Evolutionary conservation across 2,329 filamentous ascomycete genomes (phyloP), one percentile per base, ranked within the genome.

Genomic region (Cercospora zeina): DNA sequence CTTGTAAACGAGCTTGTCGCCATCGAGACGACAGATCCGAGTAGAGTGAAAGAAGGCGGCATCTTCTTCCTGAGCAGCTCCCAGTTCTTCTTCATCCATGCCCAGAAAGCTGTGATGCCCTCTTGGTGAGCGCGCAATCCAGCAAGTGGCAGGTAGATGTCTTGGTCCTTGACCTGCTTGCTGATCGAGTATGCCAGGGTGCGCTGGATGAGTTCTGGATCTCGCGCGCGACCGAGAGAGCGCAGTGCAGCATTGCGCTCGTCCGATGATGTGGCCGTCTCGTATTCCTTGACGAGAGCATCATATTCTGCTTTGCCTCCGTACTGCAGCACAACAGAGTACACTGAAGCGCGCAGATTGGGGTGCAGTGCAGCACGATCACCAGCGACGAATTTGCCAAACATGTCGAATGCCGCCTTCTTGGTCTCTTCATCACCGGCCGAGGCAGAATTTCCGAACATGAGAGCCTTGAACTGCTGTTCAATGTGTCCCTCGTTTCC

Each of bases 201-300:
- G 65, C 86, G 86, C 80, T 95, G 81, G 75, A 97, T 93, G 54
- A 97, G 85, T 67, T 88, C 86, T 1, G 90, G 87, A 61, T 89
- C 83, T 73, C 88, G 88, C 51, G 91, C 87, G 55, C 91, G 87
- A 55, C 93, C 93, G 21, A 97, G 83, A 33, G 85, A 86, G 70
- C 93, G 90, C 62, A 97, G 85, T 1, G 92, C 92, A 11, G 90
- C 93, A 77, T 96, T 97, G 74, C 93, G 91, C 80, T 97, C 92
- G 71, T 96, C 92, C 68, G 87, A 88, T 69, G 88, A 93, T 62
- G 83, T 86, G 1, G 89, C 91, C 11, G 82, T 85, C 69, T 86
- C 86, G 80, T 90, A 95, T 69, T 90, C 87, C 68, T 91, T 82
- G 59, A 93, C 79, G 19, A 96, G 80, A 42, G 85, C 82, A 54